A percentile compares a stretch with the other conserved stretches of the same genome.
phyloP scores from a whole-genome alignment of 768 basidiomycete genomes.

The Chalciporus chontae region DNA sequence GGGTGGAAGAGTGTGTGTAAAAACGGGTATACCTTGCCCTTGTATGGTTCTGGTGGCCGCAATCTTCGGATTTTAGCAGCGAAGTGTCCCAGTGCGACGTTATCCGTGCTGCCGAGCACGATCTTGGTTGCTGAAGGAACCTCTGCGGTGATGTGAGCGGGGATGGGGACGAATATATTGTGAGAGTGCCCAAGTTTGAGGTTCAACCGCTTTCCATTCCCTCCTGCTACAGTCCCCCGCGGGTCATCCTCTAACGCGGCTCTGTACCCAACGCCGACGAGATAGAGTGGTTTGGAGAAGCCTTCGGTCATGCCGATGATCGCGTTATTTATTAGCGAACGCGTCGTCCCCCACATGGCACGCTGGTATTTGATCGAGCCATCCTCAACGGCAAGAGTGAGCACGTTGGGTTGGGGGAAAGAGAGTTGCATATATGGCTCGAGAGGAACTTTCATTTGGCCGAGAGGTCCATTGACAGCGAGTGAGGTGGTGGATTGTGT shows the following conservation, averaged over 20 bases:
- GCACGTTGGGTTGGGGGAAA: conserved; percentile 29
- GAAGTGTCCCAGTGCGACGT: conserved; percentile 83
- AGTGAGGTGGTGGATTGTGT: conserved; percentile 34
- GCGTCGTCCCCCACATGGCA: conserved; percentile 93
- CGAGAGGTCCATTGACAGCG: conserved; percentile 58
- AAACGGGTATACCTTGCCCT: conserved; percentile 77
- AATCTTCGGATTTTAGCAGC: conserved; percentile 80
- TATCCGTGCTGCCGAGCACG: conserved; percentile 77
- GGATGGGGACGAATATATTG: conserved; percentile 78
- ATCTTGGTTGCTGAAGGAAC: conserved; percentile 85
- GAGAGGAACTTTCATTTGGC: conserved; percentile 45
- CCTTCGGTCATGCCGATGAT: conserved; percentile 87
- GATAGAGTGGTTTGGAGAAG: conserved; percentile 75
- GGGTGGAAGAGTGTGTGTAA: not conserved
- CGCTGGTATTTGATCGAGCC: conserved; percentile 72
- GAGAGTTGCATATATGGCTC: conserved; percentile 43
- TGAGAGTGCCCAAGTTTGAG: conserved; percentile 95
- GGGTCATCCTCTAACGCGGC: conserved; percentile 83
- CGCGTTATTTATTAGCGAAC: conserved; percentile 87
- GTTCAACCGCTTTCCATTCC: conserved; percentile 66
- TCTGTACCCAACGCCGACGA: conserved; percentile 95
- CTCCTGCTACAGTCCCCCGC: conserved; percentile 51
- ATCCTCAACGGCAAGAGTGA: conserved; percentile 49
- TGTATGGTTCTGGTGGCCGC: conserved; percentile 94
- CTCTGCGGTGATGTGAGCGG: conserved; percentile 74